Evolutionary conservation across 192 early-diverging fungal genomes (phyloP).

Genomic region (Neocallimastix lanati): DNA sequence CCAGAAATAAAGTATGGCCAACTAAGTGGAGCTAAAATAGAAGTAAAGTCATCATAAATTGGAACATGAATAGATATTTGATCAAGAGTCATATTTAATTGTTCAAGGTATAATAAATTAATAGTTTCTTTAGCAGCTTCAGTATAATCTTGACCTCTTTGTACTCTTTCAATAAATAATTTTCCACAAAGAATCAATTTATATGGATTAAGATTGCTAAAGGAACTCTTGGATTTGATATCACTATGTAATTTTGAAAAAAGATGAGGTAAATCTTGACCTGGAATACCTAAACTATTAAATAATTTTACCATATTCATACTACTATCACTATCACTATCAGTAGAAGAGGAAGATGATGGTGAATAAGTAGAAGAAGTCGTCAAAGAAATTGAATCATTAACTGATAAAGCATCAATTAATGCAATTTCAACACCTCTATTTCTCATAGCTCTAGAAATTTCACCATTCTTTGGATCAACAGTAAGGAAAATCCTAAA

Average conservation of each 20-base stretch:
- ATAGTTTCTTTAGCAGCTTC: not conserved
- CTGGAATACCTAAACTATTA: not conserved
- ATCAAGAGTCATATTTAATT: not conserved
- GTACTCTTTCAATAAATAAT: not conserved
- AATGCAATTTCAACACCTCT: conserved; percentile 84
- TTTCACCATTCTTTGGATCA: conserved; percentile 77
- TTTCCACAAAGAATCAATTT: not conserved
- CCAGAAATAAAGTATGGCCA: not conserved
- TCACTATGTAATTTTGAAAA: not conserved
- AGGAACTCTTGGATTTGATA: not conserved
- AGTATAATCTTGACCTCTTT: not conserved
- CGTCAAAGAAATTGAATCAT: conserved; percentile 7
- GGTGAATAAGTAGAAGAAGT: too few relatives aligned
- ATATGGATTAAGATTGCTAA: not conserved
- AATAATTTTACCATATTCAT: not conserved
- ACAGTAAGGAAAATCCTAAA: conserved; percentile 95
- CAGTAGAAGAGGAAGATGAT: too few relatives aligned
- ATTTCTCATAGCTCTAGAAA: conserved; percentile 94
- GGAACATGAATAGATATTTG: not conserved
- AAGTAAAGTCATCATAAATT: not conserved
- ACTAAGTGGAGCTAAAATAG: not conserved
- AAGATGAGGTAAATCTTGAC: not conserved
- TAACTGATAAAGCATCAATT: conserved; percentile 24
- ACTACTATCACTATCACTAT: not conserved
- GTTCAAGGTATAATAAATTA: not conserved